Base-by-base conservation (phyloP, 371 early-diverging fungal genomes). In the Mortierella sp. region DNA sequence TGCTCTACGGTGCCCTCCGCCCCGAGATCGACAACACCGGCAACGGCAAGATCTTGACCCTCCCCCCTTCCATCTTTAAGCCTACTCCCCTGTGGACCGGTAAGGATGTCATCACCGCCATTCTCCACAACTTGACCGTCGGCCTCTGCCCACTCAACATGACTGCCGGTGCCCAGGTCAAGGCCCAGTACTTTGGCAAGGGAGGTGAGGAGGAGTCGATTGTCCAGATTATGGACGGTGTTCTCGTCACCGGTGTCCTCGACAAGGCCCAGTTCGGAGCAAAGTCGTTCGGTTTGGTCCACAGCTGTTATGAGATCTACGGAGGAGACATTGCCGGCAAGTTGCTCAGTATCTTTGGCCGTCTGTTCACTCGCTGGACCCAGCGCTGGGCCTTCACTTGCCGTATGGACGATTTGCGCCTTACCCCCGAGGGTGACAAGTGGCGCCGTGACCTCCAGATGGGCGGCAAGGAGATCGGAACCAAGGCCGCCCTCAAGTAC, bases 221-320 rank as follows among this genome's bases (percentile, higher is more conserved):
- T 31, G 96, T 99, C 14, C 86, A 93, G 41, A 86, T 99, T 64
- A 90, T 95, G 85, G 92, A 96, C 70, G 98, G 98, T 55, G 92
- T 97, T 68, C 89, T 98, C 41, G 68, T 99, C 40, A 94, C 95
- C 1, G 99, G 99, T 79, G 91, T 99, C 31, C 88, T 99, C 31
- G 99, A 99, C 89, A 99, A 99, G 88, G 93, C 95, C 29, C 98
- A 99, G 85, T 95, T 99, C 70, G 99, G 99, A 85, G 97, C 99
- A 10, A 88, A 95, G 53, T 89, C 96, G 7, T 94, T 93, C 85
- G 99, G 99, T 85, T 88, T 99, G 34, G 96, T 99, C 10, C 99
- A 99, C 89, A 94, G 96, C 47, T 93, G 97, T 43, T 98, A 98
- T 85, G 99, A 99, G 88, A 90, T 98, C 19, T 99, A 99, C 88